phyloP scores from a whole-genome alignment of 2,329 filamentous ascomycete genomes.

The Aspergillus sp. region DNA sequence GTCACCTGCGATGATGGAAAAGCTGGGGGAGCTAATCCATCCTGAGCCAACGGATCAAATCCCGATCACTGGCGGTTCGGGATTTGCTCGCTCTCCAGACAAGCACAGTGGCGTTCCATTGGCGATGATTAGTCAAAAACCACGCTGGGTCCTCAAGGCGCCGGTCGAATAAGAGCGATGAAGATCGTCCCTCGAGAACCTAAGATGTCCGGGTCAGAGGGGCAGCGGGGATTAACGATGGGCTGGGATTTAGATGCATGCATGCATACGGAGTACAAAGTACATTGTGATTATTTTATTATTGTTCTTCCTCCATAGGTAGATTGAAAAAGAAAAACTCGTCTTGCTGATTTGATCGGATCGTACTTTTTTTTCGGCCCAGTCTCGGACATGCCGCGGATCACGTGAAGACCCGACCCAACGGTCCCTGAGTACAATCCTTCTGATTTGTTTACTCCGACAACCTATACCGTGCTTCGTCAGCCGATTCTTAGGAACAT shows the following conservation, averaged over 20 bases:
- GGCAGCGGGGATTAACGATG: no score
- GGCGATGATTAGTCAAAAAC: slow-evolving; percentile 15
- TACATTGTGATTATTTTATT: no score
- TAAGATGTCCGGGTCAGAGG: no score
- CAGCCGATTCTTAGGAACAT: no score
- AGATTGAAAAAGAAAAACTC: no score
- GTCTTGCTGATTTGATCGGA: no score
- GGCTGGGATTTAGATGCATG: no score
- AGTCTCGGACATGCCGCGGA: not conserved
- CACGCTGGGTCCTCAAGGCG: no score
- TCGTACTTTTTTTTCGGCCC: not conserved
- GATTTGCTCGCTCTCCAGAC: slow-evolving; percentile 27
- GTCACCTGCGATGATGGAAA: slow-evolving; percentile 4
- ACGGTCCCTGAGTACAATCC: no score
- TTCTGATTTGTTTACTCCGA: not conserved
- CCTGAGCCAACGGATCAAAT: slow-evolving; percentile 29
- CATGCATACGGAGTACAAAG: not conserved
- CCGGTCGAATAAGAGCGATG: not conserved
- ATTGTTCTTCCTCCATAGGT: no score
- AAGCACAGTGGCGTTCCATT: slow-evolving; percentile 14
- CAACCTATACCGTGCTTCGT: no score
- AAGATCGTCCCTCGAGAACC: not conserved
- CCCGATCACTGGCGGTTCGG: slow-evolving; percentile 31
- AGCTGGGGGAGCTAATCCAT: slow-evolving; percentile 29
- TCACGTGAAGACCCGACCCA: not conserved